phyloP scores from a whole-genome alignment of 2,329 filamentous ascomycete genomes.

The Diaporthe nobilis region DNA sequence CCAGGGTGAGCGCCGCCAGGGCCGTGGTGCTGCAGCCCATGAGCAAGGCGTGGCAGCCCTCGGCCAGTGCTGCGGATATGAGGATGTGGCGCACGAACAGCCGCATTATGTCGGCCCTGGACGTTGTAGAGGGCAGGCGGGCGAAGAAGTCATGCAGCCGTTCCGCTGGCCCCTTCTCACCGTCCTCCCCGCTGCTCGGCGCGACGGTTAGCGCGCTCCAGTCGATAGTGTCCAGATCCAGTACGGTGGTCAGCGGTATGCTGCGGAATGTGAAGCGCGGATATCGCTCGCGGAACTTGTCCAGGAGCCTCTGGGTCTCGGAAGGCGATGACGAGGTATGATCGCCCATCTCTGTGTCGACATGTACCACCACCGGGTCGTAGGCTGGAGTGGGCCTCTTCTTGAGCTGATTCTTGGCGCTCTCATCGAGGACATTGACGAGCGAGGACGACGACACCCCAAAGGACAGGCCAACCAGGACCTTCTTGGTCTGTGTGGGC shows the following conservation, averaged over 20 bases:
- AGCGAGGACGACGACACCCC: constrained; percentile 85
- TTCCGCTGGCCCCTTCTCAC: constrained; percentile 49
- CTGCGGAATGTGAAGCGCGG: constrained; percentile 75
- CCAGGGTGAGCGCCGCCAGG: constrained; percentile 86
- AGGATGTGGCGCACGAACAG: constrained; percentile 82
- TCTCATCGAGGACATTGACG: constrained; percentile 80
- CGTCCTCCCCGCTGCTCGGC: constrained; percentile 29
- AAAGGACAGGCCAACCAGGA: constrained; percentile 86
- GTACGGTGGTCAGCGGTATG: constrained; percentile 74
- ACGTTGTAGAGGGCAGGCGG: constrained; percentile 79
- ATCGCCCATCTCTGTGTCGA: constrained; percentile 60
- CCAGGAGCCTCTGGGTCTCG: constrained; percentile 58
- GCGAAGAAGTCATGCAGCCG: constrained; percentile 70
- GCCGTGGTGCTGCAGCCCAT: constrained; percentile 90
- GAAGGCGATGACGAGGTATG: constrained; percentile 51
- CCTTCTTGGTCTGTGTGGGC: constrained; percentile 56
- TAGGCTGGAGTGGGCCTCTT: constrained; percentile 77
- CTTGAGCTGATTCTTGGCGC: constrained; percentile 74
- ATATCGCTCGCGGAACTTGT: constrained; percentile 71
- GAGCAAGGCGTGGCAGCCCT: constrained; percentile 78
- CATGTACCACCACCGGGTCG: constrained; percentile 73
- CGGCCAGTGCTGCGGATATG: constrained; percentile 71
- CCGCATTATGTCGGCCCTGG: constrained; percentile 79
- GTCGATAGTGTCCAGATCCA: constrained; percentile 66
- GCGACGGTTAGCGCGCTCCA: constrained; percentile 63